Evolutionary conservation across 345 rosid genomes (phyloP).

Genomic region (Cardamine occulta): DNA sequence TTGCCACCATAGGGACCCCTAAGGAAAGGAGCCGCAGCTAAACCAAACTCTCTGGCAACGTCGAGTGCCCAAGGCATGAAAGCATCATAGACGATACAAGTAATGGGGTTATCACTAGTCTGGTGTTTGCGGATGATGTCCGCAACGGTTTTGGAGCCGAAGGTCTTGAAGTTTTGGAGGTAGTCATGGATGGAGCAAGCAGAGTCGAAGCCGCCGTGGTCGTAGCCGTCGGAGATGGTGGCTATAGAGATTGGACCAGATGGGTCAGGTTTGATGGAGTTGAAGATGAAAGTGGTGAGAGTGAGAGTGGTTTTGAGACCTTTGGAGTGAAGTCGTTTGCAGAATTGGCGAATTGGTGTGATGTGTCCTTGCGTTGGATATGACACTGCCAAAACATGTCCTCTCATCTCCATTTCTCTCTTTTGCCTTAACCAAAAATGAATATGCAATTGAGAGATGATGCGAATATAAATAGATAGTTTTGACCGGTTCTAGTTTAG

Average conservation of each 20-base stretch:
- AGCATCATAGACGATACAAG: constrained; percentile 64
- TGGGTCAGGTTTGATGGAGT: constrained; percentile 40
- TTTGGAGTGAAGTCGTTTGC: constrained; percentile 55
- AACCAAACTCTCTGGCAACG: constrained; percentile 54
- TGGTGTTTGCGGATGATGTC: constrained; percentile 51
- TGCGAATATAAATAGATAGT: neutral
- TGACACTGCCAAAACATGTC: constrained; percentile 46
- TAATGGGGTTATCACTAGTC: constrained; percentile 45
- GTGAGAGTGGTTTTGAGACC: constrained; percentile 52
- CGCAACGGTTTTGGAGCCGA: constrained; percentile 54
- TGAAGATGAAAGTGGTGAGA: constrained; percentile 45
- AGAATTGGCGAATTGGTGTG: constrained; percentile 58
- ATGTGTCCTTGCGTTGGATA: constrained; percentile 59
- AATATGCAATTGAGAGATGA: neutral
- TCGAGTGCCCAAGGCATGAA: constrained; percentile 69
- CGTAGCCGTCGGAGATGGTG: constrained; percentile 27
- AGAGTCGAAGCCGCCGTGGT: constrained; percentile 22
- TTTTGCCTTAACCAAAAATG: constrained; percentile 11
- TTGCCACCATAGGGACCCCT: constrained; percentile 56
- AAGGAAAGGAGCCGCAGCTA: constrained; percentile 53
- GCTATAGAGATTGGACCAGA: constrained; percentile 25
- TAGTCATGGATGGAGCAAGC: constrained; percentile 36
- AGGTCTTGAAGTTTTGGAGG: constrained; percentile 43
- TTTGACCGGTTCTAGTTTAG: constrained; percentile 9
- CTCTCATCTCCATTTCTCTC: constrained; percentile 23